Evolutionary conservation across 768 basidiomycete genomes (phyloP).

Genomic region (Galerina marginata): DNA sequence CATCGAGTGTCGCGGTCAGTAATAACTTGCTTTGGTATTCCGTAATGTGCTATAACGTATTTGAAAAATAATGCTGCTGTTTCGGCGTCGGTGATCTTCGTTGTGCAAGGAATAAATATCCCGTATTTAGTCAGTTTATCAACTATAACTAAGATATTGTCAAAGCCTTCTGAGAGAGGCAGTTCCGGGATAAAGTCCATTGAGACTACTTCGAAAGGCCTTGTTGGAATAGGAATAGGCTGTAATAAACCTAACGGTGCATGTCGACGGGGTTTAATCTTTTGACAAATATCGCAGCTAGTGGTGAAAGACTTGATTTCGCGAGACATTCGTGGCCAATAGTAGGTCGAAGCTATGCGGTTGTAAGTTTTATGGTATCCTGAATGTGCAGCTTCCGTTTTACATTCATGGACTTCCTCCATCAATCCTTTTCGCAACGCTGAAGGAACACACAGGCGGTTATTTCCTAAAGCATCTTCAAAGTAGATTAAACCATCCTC

Average conservation of each 20-base stretch:
- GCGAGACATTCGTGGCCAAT: constrained; percentile 37
- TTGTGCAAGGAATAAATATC: constrained; percentile 41
- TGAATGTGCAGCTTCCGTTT: constrained; percentile 32
- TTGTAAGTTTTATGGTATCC: constrained; percentile 33
- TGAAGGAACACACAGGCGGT: constrained; percentile 34
- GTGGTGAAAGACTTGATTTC: constrained; percentile 25
- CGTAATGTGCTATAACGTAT: constrained; percentile 29
- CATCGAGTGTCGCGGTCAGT: constrained; percentile 34
- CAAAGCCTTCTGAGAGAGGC: constrained; percentile 32
- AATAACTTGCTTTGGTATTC: constrained; percentile 34
- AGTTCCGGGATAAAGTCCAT: constrained; percentile 44
- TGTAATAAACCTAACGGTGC: constrained; percentile 37
- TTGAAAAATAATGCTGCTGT: constrained; percentile 35
- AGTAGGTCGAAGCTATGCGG: constrained; percentile 26
- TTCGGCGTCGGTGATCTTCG: constrained; percentile 28
- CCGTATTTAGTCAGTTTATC: constrained; percentile 43
- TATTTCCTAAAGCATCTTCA: constrained; percentile 26
- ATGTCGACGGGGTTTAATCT: constrained; percentile 29
- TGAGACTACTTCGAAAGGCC: constrained; percentile 35
- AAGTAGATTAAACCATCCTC: constrained; percentile 28
- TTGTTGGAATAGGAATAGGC: constrained; percentile 37
- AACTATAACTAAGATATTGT: constrained; percentile 39
- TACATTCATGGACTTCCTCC: constrained; percentile 28
- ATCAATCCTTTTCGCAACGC: constrained; percentile 19
- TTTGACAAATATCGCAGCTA: constrained; percentile 35